A percentile compares a stretch with the other conserved stretches of the same genome.
These are phyloP conservation scores for Suillus fuscotomentosus DNA, from an alignment of 768 basidiomycete genomes.

Conservation along the genomic window DNA sequence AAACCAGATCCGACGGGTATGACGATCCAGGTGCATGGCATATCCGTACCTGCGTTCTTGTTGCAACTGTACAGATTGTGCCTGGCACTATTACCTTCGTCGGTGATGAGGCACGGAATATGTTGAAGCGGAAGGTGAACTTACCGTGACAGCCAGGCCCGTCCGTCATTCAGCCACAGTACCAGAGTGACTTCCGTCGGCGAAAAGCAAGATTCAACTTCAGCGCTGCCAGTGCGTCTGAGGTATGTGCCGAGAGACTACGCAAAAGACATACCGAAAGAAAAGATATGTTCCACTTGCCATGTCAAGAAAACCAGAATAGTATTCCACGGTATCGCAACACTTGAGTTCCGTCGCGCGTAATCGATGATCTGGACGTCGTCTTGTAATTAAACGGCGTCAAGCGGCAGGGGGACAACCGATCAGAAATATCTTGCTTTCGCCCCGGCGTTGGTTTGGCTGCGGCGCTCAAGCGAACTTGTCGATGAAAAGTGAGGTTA, in stretches of 20 bases:
- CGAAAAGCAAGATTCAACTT: slow-evolving; percentile 16
- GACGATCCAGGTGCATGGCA: no score
- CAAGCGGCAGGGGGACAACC: not conserved
- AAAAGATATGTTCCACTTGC: slow-evolving; percentile 50
- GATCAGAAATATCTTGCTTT: not conserved
- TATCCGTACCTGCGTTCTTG: slow-evolving; percentile 30
- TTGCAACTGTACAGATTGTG: slow-evolving; percentile 46
- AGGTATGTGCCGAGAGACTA: not conserved
- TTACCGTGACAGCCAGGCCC: slow-evolving; percentile 30
- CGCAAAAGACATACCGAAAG: not conserved
- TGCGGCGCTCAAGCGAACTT: not conserved
- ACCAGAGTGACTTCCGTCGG: slow-evolving; percentile 26
- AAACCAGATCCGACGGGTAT: slow-evolving; percentile 43
- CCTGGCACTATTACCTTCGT: slow-evolving; percentile 14
- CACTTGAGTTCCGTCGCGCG: slow-evolving; percentile 42
- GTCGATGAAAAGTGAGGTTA: not conserved
- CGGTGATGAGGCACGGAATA: slow-evolving; percentile 24
- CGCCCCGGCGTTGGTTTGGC: no score
- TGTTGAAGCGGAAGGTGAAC: slow-evolving; percentile 23
- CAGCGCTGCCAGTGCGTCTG: not conserved
- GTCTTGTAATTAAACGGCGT: not conserved
- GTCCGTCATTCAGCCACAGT: slow-evolving; percentile 29
- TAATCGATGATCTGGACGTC: slow-evolving; percentile 10
- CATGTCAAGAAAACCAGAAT: slow-evolving; percentile 59
- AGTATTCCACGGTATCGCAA: slow-evolving; percentile 53